Conservation (phyloP, 495 filamentous ascomycete species). For the Lepraria neglecta region DNA sequence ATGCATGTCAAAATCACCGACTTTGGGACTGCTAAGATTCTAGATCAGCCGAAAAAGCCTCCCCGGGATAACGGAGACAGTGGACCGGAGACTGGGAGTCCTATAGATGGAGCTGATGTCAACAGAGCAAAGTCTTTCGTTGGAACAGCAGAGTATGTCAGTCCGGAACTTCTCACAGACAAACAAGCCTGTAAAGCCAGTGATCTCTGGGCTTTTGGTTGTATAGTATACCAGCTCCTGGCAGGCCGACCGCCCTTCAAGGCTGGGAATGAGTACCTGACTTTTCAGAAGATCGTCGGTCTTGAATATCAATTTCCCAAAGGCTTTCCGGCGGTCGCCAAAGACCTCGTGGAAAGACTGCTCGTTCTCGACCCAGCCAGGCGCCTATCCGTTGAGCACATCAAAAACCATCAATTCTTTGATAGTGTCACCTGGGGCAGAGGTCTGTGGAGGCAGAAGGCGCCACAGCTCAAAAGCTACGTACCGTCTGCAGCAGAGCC, state of each 20-base stretch:
- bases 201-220: constrained; percentile 99
- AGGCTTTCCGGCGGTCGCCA: constrained; percentile 82
- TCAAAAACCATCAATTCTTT: constrained; percentile 97
- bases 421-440: constrained; percentile 82
- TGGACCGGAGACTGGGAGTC: constrained; percentile 35
- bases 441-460: constrained; percentile 82
- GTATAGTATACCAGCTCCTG: constrained; percentile 94
- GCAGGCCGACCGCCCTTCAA: constrained; percentile 96
- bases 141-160: constrained; percentile 97
- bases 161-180: constrained; percentile 87
- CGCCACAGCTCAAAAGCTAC: constrained; percentile 82
- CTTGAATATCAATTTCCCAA: constrained; percentile 90
- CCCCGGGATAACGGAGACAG: constrained; percentile 41
- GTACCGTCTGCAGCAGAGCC: constrained; percentile 72
- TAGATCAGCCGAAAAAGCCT: constrained; percentile 58
- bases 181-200: constrained; percentile 98
- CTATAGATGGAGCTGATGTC: constrained; percentile 53
- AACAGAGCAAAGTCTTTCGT: constrained; percentile 90
- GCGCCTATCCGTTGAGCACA: constrained; percentile 88
- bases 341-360: constrained; percentile 85
- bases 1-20: constrained; percentile 99
- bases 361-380: constrained; percentile 84
- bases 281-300: constrained; percentile 95
- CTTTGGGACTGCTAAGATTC: constrained; percentile 93
- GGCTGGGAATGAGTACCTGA: constrained; percentile 91